Percentiles rank a stretch among this genome's conserved stretches.
Evolutionary conservation across 2,329 filamentous ascomycete species (phyloP).

Genomic region (Penicillium sp.): DNA sequence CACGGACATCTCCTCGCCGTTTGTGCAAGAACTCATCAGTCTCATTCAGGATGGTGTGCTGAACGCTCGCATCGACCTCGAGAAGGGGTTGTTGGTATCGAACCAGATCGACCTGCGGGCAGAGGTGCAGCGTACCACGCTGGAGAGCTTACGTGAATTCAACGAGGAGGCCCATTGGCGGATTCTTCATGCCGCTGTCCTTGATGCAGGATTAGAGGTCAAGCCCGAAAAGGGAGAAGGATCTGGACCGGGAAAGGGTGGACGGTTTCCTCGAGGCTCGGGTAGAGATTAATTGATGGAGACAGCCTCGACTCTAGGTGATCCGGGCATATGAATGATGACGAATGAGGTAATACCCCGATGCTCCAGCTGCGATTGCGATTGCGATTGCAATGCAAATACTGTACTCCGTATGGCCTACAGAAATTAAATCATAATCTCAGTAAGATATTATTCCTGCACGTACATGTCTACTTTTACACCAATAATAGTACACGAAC

Average conservation of each 20-base stretch:
- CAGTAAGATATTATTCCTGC: not conserved
- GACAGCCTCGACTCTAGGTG: not conserved
- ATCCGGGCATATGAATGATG: slow-evolving; percentile 10
- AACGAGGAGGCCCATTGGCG: slow-evolving; percentile 73
- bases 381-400: slow-evolving; percentile 5
- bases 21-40: slow-evolving; percentile 62
- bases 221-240: slow-evolving; percentile 33
- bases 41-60: slow-evolving; percentile 75
- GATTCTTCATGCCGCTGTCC: slow-evolving; percentile 72
- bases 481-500: not conserved
- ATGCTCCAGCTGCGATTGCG: not conserved
- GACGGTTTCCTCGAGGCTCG: not conserved
- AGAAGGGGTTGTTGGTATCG: slow-evolving; percentile 75
- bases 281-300: not conserved
- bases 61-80: slow-evolving; percentile 78
- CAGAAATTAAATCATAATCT: slow-evolving; percentile 1
- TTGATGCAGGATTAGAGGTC: slow-evolving; percentile 72
- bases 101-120: slow-evolving; percentile 64
- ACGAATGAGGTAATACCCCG: slow-evolving; percentile 25
- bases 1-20: slow-evolving; percentile 56
- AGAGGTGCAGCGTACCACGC: slow-evolving; percentile 66
- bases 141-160: slow-evolving; percentile 68
- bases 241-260: not conserved
- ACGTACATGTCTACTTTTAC: not conserved
- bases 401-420: not conserved